Evolutionary conservation across 352 stramenopile species (phyloP).

Genomic region (Albugo laibachii): DNA sequence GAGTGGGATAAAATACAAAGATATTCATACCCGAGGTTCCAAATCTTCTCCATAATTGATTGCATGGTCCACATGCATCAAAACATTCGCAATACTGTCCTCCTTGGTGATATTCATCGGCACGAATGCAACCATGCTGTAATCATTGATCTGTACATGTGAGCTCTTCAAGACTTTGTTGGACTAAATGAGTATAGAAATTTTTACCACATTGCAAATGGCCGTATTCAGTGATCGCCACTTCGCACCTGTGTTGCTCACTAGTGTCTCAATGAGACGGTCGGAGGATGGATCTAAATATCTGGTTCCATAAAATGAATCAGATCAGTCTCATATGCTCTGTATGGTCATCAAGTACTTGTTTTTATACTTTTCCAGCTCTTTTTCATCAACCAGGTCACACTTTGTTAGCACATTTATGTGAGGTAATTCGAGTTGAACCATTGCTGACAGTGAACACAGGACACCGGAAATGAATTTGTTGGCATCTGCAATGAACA

Average conservation of each 20-base stretch:
- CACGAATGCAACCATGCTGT: slow-evolving; percentile 95
- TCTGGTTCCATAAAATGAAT: slow-evolving; percentile 5
- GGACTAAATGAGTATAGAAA: not conserved
- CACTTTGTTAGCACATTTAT: slow-evolving; percentile 88
- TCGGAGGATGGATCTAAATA: slow-evolving; percentile 68
- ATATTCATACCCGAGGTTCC: slow-evolving; percentile 25
- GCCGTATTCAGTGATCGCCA: slow-evolving; percentile 61
- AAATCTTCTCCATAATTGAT: slow-evolving; percentile 96
- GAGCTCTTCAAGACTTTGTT: not conserved
- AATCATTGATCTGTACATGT: slow-evolving; percentile 76
- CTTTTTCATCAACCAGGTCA: slow-evolving; percentile 78
- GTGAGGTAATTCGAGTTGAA: slow-evolving; percentile 94
- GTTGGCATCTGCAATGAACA: slow-evolving; percentile 89
- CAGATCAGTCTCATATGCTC: too few relatives aligned
- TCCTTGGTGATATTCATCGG: slow-evolving; percentile 94
- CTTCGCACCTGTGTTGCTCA: slow-evolving; percentile 57
- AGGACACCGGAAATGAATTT: slow-evolving; percentile 98
- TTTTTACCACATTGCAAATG: slow-evolving; percentile 73
- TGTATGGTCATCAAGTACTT: too few relatives aligned
- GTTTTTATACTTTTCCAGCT: slow-evolving; percentile 67
- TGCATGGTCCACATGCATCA: slow-evolving; percentile 88
- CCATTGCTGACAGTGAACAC: slow-evolving; percentile 93
- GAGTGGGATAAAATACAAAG: too few relatives aligned
- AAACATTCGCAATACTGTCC: slow-evolving; percentile 90
- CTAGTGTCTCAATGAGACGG: slow-evolving; percentile 66